Base-by-base conservation (phyloP, 768 basidiomycete species). In the Scleroderma bovista region DNA sequence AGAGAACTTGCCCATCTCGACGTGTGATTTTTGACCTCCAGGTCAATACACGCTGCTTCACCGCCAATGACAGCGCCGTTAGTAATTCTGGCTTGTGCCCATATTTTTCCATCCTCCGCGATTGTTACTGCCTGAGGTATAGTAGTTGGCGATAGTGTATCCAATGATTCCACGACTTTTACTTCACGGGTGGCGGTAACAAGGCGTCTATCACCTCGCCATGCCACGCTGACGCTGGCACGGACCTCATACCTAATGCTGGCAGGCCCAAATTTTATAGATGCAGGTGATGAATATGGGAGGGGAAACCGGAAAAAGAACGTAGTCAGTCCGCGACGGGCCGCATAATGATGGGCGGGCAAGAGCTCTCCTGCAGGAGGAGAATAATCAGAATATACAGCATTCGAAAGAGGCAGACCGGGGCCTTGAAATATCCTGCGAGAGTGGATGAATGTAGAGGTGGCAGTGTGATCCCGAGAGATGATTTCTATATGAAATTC, bases 11-110 rank as follows among this genome's bases (percentile, higher is more conserved):
- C 89, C 83, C 85, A 90, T 69, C 86, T 88, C 45, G 71, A 69
- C 2, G 88, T 86, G 61, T 89, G 84, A 58, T 93, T 93, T 73
- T 83, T 89, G 43, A 92, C 83, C 54, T 84, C 80, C 47, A 93
- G 66, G 58, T 89, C 84, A 38, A 92, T 72, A 60, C 83, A 86
- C 16, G 77, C 83, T 52, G 77, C 79, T 59, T 82, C 79, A 9
- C 89, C 89, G 26, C 84, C 78, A 8, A 88, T 73, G 16, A 84
- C 59, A 13, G 84, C 66, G 8, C 77, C 80, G 31, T 80, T 84
- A 20, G 86, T 67, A 16, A 93, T 61, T 47, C 69, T 77, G 1
- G 79, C 88, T 58, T 86, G 84, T 40, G 79, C 77, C 83, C 86
- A 88, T 26, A 93, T 74, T 65, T 85, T 89, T 6, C 89, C 90